Base-by-base conservation (phyloP, 2,329 filamentous ascomycete genomes). In the Trichoderma afroharzianum region DNA sequence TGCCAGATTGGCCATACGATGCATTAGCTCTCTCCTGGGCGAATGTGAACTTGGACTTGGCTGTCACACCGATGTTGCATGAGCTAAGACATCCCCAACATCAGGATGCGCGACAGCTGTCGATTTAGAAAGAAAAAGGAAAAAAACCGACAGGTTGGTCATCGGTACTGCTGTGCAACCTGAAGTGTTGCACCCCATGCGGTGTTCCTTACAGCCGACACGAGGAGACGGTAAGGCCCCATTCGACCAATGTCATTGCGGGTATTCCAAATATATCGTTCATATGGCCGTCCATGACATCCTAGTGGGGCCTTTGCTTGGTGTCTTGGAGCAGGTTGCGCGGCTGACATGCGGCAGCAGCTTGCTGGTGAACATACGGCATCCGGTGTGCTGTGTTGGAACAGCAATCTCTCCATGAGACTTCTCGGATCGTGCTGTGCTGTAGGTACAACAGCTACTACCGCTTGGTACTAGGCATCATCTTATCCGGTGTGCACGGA, bases 71-170 rank as follows among this genome's bases (percentile, higher is more conserved):
- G 28, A 61, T 68, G 55, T 28, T 68, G 55, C 28, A 68, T 43
- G 55, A 67, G 61, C 36, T 61, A 61, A 68, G 66, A 68, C 66
- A 68, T 30, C 7, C 66, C 55, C 36, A 68, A 50, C 66, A 26
- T 36, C 33, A 32, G n/a, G 14, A n/a, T 24, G 55, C 57, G 24
- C 50, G 36, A 33, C 15, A 33, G 39, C 36, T 68, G 55, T 68
- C 50, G 63, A 67, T 28, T 30, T 30, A 7, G 21, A 53, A 53
- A 21, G n/a, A 50, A 50, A 50, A 43, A 21, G 21, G n/a, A 39
- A 18, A 18, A 39, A 69, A 58, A 57, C 50, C 50, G 68, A 47
- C 68, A 64, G 43, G 50, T 33, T 59, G 68, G 68, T 50, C 61
- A 24, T 26, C 61, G 28, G 14, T 3, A 32, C 14, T 68, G 55